phyloP scores from a whole-genome alignment of 129 eudicot genomes.

The Glebionis coronaria region DNA sequence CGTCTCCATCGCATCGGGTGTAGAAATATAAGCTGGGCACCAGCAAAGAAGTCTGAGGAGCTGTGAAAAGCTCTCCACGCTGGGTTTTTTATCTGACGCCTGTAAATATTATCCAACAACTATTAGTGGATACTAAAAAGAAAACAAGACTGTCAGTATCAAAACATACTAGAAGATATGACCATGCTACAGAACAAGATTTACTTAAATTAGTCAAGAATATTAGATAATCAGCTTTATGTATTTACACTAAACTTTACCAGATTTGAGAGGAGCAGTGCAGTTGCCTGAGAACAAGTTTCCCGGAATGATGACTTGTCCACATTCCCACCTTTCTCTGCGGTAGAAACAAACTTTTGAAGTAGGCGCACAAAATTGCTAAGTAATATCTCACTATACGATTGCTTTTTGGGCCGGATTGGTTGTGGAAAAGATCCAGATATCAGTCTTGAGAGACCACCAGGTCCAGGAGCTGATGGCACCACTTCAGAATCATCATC shows the following conservation, averaged over 20 bases:
- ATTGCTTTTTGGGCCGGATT: slow-evolving; percentile 49
- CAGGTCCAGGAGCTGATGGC: slow-evolving; percentile 35
- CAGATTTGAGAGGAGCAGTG: slow-evolving; percentile 88
- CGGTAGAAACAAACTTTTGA: slow-evolving; percentile 78
- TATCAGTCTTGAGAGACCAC: slow-evolving; percentile 53
- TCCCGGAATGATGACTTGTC: slow-evolving; percentile 93
- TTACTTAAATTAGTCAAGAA: too few relatives aligned
- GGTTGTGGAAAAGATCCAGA: slow-evolving; percentile 50
- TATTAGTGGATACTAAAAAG: not conserved
- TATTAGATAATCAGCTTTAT: too few relatives aligned
- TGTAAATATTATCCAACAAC: slow-evolving; percentile 28
- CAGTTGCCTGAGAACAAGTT: slow-evolving; percentile 96
- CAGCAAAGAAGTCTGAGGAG: slow-evolving; percentile 98
- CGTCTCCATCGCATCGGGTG: slow-evolving; percentile 95
- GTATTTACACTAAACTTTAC: slow-evolving; percentile 27
- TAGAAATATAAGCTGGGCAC: slow-evolving; percentile 98
- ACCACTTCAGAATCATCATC: slow-evolving; percentile 54
- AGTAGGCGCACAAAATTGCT: slow-evolving; percentile 79
- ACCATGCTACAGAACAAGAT: too few relatives aligned
- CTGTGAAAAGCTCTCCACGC: slow-evolving; percentile 82
- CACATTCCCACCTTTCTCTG: slow-evolving; percentile 82
- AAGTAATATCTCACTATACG: slow-evolving; percentile 74
- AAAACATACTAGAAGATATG: not conserved
- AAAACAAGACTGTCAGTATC: not conserved
- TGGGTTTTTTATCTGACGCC: slow-evolving; percentile 84